Base-by-base conservation (phyloP, 352 stramenopile species). In the Pythium myriotylum region DNA sequence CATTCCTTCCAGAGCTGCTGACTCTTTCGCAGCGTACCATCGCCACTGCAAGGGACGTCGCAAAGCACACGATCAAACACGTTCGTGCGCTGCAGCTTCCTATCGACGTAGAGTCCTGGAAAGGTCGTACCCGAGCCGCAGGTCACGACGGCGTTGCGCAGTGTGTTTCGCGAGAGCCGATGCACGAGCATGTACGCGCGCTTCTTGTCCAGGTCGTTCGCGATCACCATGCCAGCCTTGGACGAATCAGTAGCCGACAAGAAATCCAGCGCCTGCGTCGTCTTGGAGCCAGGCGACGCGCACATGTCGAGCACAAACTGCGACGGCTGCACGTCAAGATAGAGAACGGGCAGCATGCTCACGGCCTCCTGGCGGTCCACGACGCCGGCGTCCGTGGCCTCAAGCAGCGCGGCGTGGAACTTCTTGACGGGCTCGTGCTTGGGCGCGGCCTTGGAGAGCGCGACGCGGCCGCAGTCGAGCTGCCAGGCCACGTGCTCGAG, bases 251-350 rank as follows among this genome's bases (percentile, higher is more conserved):
- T 29, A 29, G 50, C 22, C 16, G 85, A 58, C 33, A 95, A 60
- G 39, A 94, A 88, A 54, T 98, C 97, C 17, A 99, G 79, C 50
- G 99, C 81, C 73, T 99, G 97, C 41, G 91, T 97, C 22, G 98
- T 99, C 74, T 99, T 99, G 43, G 91, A 98, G 16, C 98, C 98
- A 0, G 98, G 98, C n/a, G 97, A 98, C 14, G 98, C 97, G 61
- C 85, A 94, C 84, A 95, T 93, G 59, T 95, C 84, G 24, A 94
- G 71, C 43, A 92, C 84, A 32, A 58, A 68, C 59, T 98, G 84
- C 55, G 90, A 68, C 2, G 81, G 84, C 45, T 98, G 66, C 6
- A 97, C 92, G 62, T 98, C 77, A 23, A 99, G 82, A 61, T 99
- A 98, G 22, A 99, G 75, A 27, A 98, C 97, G 0, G 97, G 97